A percentile compares a stretch with the other conserved stretches of the same genome.
Evolutionary conservation across 2,329 filamentous ascomycete species (phyloP).

Genomic region (Rhinocladiella mackenziei): DNA sequence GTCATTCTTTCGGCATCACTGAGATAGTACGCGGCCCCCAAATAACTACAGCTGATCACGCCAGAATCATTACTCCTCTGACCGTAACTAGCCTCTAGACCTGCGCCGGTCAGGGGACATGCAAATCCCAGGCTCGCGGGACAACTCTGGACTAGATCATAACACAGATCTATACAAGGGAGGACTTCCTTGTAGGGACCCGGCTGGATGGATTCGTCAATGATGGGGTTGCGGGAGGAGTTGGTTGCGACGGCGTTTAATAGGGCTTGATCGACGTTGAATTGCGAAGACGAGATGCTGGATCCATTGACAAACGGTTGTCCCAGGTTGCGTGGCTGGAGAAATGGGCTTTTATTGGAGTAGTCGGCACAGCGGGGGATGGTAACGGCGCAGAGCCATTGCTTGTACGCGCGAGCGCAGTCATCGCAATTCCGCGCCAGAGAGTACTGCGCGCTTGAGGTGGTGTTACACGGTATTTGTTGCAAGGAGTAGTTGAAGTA

Average conservation of each 20-base stretch:
- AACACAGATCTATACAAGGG: constrained; percentile 84
- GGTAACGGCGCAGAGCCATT: constrained; percentile 89
- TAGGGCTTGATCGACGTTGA: constrained; percentile 19
- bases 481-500: constrained; percentile 78
- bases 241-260: constrained; percentile 43
- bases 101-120: constrained; percentile 59
- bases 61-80: constrained; percentile 34
- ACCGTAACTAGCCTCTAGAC: constrained; percentile 52
- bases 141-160: constrained; percentile 78
- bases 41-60: constrained; percentile 57
- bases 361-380: constrained; percentile 93
- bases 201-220: constrained; percentile 68
- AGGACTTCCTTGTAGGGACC: constrained; percentile 93
- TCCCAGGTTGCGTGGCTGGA: constrained; percentile 68
- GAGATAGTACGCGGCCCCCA: constrained; percentile 55
- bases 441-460: constrained; percentile 70
- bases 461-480: constrained; percentile 80
- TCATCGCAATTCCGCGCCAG: constrained; percentile 71
- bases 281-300: constrained; percentile 36
- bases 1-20: constrained; percentile 33
- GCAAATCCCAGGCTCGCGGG: constrained; percentile 69
- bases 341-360: constrained; percentile 51
- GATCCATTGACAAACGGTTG: constrained; percentile 69
- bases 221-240: constrained; percentile 64
- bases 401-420: constrained; percentile 78